These are phyloP conservation scores for Puccinia coronata DNA, from an alignment of 1,284 basidiomycete genomes.

Conservation along the genomic window DNA sequence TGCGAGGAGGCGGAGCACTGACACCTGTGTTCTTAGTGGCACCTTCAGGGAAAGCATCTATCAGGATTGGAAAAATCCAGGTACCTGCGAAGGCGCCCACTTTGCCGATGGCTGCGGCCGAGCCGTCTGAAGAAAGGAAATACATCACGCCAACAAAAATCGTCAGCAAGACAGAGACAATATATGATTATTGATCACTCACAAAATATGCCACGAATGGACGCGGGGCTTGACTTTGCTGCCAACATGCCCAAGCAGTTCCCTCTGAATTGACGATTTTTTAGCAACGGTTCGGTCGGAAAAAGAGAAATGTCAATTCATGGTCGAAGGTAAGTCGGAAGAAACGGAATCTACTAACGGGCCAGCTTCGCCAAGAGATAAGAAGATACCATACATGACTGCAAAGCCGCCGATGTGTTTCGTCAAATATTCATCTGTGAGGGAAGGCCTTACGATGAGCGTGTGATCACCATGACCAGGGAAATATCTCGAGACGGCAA, in stretches of 20 bases:
- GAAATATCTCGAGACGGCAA: constrained; percentile 29
- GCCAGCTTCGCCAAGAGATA: constrained; percentile 67
- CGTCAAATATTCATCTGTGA: constrained; percentile 59
- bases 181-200: constrained; percentile 52
- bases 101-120: constrained; percentile 87
- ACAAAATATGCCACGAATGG: constrained; percentile 78
- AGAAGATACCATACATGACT: constrained; percentile 85
- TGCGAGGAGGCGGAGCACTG: no score
- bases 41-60: constrained; percentile 41
- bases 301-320: not conserved
- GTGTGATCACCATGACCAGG: constrained; percentile 41
- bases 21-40: constrained; percentile 44
- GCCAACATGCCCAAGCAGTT: constrained; percentile 65
- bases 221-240: constrained; percentile 75
- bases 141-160: not conserved
- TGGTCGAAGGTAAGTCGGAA: not conserved
- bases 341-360: constrained; percentile 76
- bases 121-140: constrained; percentile 62
- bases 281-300: not conserved
- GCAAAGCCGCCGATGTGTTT: constrained; percentile 64
- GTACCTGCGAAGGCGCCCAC: constrained; percentile 80
- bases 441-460: constrained; percentile 59
- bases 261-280: constrained; percentile 3
- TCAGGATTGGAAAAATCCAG: constrained; percentile 61
- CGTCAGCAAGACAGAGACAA: constrained; percentile 48